Conservation (phyloP, 371 early-diverging fungal species). For the Mortierella sp. region DNA sequence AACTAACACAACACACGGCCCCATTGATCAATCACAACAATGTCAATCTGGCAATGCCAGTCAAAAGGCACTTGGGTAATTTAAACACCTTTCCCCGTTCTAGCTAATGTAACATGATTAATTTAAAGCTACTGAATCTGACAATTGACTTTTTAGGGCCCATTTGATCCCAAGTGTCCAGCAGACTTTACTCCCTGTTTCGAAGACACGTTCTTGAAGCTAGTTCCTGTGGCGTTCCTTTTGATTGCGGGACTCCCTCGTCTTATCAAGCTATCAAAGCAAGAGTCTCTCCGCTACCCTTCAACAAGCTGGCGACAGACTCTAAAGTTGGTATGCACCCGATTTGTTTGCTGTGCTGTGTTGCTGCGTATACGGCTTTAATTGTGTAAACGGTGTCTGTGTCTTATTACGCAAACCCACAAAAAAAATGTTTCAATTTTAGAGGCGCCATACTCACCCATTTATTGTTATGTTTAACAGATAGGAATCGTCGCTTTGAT, state of each 20-base stretch:
- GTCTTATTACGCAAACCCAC: not conserved
- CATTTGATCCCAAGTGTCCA: conserved; percentile 8
- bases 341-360: not conserved
- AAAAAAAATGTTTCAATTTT: not conserved
- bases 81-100: not conserved
- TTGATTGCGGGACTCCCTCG: not conserved
- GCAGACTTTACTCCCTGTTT: conserved; percentile 13
- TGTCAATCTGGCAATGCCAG: conserved; percentile 11
- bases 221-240: not conserved
- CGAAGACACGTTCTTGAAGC: conserved; percentile 2
- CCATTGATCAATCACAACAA: not conserved
- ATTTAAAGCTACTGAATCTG: not conserved
- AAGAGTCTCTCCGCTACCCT: not conserved
- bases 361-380: no score
- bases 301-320: not conserved
- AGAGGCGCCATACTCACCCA: not conserved
- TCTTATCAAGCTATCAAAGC: not conserved
- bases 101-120: not conserved
- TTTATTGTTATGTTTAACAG: not conserved
- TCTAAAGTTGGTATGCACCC: conserved; percentile 3
- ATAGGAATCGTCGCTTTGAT: not conserved
- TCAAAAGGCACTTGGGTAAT: not conserved
- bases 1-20: not conserved
- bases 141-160: conserved; percentile 5
- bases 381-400: no score